Percentiles rank a stretch among this genome's conserved stretches.
Conservation (phyloP, 169 alveolate species). For the Plasmodium yoelii region DNA sequence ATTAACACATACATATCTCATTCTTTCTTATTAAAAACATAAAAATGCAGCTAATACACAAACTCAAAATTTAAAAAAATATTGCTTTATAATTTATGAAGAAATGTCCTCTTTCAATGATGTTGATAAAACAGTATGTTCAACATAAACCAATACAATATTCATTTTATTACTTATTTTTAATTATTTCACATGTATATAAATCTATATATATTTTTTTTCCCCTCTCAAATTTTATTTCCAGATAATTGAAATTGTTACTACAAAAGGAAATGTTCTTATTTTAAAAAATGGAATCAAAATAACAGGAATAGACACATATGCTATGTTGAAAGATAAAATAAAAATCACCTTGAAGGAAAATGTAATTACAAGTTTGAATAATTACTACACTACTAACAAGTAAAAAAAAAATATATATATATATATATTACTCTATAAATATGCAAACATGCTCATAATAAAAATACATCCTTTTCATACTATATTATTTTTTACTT, state of each 20-base stretch:
- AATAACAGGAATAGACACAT: constrained; percentile 71
- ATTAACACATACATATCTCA: too few species aligned
- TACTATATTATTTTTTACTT: not conserved
- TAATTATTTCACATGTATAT: not conserved
- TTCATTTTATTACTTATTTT: not conserved
- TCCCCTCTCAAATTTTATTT: not conserved
- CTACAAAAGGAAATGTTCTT: constrained; percentile 41
- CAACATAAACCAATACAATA: not conserved
- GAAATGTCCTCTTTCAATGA: constrained; percentile 61
- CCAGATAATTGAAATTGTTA: constrained; percentile 68
- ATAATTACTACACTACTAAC: constrained; percentile 49
- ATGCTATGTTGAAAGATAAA: constrained; percentile 54
- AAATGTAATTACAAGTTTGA: constrained; percentile 45
- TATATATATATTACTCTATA: not conserved
- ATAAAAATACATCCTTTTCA: not conserved
- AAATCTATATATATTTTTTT: not conserved
- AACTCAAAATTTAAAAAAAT: constrained; percentile 57
- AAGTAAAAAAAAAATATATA: constrained; percentile 30
- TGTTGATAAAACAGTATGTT: constrained; percentile 56
- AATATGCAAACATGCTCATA: not conserved
- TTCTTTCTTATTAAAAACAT: not conserved
- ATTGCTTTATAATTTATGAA: constrained; percentile 68
- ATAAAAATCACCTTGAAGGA: constrained; percentile 61
- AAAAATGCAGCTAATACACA: constrained; percentile 29
- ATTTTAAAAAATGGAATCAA: constrained; percentile 59